These are phyloP conservation scores for Pseudocercospora musae DNA, from an alignment of 2,329 filamentous ascomycete genomes.

Conservation along the genomic window DNA sequence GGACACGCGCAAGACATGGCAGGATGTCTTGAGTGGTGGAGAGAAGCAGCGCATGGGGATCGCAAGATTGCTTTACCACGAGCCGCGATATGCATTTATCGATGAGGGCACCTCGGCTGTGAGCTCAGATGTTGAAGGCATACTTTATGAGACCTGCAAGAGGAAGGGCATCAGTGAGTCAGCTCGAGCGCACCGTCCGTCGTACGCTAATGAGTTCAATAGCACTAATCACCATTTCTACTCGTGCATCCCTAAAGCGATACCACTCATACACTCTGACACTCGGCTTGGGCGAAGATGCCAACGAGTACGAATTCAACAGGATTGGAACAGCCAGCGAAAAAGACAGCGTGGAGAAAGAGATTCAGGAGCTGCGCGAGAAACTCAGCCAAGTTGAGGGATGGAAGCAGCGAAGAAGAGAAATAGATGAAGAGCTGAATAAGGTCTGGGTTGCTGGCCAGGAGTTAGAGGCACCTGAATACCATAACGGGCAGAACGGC, in stretches of 20 bases:
- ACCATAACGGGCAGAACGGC: slow-evolving; percentile 12
- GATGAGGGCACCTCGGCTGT: slow-evolving; percentile 96
- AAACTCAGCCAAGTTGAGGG: slow-evolving; percentile 75
- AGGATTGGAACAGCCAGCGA: slow-evolving; percentile 90
- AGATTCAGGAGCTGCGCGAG: slow-evolving; percentile 79
- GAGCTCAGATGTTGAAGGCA: slow-evolving; percentile 86
- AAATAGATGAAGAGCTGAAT: slow-evolving; percentile 78
- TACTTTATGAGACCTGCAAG: slow-evolving; percentile 91
- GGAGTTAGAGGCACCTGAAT: slow-evolving; percentile 28
- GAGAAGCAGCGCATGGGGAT: slow-evolving; percentile 97
- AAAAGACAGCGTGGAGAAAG: slow-evolving; percentile 88
- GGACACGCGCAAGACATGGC: slow-evolving; percentile 97
- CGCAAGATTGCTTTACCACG: slow-evolving; percentile 86
- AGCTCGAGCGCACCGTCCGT: not conserved
- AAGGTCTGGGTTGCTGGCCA: slow-evolving; percentile 57
- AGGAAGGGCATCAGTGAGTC: slow-evolving; percentile 84
- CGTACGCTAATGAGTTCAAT: slow-evolving; percentile 3
- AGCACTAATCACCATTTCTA: slow-evolving; percentile 94
- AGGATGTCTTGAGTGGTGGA: slow-evolving; percentile 92
- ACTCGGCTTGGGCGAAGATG: slow-evolving; percentile 74
- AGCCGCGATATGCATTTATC: slow-evolving; percentile 89
- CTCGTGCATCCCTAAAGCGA: slow-evolving; percentile 87
- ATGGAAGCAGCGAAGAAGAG: slow-evolving; percentile 73
- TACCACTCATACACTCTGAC: slow-evolving; percentile 92
- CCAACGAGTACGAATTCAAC: slow-evolving; percentile 89